Conservation (phyloP, 306 rosid genomes). For the Quercus bicolor region DNA sequence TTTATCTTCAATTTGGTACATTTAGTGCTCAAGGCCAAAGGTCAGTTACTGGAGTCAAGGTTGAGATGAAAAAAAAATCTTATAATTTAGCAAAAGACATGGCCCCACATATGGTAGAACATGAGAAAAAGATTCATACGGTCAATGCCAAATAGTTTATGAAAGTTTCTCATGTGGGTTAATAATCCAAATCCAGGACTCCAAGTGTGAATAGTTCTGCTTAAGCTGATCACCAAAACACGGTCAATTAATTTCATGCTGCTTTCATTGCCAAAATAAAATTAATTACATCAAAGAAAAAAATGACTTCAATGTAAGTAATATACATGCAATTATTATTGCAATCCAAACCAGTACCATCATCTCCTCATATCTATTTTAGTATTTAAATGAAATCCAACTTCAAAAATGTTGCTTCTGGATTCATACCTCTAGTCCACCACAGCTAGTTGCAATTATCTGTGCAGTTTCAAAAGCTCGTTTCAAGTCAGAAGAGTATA, state of each 20-base stretch:
- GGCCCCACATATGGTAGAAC: not conserved
- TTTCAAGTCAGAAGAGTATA: conserved; percentile 86
- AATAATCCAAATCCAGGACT: not conserved
- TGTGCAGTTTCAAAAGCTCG: conserved; percentile 87
- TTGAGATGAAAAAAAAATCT: not conserved
- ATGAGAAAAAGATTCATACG: not conserved
- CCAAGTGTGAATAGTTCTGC: not conserved
- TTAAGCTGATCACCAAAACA: conserved; percentile 10
- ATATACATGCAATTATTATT: not conserved
- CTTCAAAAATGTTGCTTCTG: conserved; percentile 11
- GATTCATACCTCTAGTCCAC: conserved; percentile 64
- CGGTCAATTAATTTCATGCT: conserved; percentile 6
- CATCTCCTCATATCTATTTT: conserved; percentile 8
- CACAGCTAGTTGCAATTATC: conserved; percentile 69
- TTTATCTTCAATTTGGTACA: not conserved
- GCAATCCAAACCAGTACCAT: not conserved
- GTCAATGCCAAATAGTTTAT: not conserved
- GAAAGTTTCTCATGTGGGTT: not conserved
- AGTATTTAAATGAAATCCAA: not conserved
- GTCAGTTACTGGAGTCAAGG: not conserved
- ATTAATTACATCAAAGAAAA: conserved; percentile 8
- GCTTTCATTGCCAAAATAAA: conserved; percentile 3
- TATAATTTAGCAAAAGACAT: not conserved
- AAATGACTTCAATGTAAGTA: conserved; percentile 14
- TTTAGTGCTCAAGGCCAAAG: not conserved